These are phyloP conservation scores for Neoboletus magnificus DNA, from an alignment of 768 basidiomycete genomes.

Conservation along the genomic window DNA sequence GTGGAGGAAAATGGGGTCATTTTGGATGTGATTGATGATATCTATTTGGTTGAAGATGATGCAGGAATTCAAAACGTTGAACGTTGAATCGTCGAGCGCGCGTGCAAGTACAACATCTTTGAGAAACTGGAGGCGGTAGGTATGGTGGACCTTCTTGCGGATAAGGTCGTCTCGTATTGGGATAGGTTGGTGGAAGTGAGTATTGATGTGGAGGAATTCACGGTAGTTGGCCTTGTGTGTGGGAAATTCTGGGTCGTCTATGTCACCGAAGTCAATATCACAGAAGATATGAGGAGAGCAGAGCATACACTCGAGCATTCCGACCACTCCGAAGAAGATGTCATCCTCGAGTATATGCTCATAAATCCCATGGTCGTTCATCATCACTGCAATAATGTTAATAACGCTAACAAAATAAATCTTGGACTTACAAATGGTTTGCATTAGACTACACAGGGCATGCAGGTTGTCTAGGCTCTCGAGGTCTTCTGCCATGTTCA, in stretches of 20 bases:
- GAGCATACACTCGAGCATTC: conserved; percentile 94
- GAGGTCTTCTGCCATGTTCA: conserved; percentile 88
- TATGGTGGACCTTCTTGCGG: conserved; percentile 91
- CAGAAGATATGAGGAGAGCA: conserved; percentile 1
- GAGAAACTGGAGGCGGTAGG: conserved; percentile 94
- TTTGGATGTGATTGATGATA: conserved; percentile 87
- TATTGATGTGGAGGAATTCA: conserved; percentile 78
- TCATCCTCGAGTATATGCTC: conserved; percentile 95
- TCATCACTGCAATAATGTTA: conserved; percentile 58
- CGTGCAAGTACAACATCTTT: conserved; percentile 98
- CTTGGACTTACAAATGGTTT: conserved; percentile 76
- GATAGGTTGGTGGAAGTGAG: conserved; percentile 89
- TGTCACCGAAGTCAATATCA: conserved; percentile 15
- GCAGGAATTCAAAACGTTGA: conserved; percentile 94
- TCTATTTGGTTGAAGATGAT: conserved; percentile 99
- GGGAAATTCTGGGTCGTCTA: conserved; percentile 97
- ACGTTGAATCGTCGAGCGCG: conserved; percentile 91
- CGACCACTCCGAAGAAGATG: conserved; percentile 87
- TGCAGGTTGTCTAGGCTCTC: conserved; percentile 90
- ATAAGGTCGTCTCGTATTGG: conserved; percentile 71
- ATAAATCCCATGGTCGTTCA: conserved; percentile 93
- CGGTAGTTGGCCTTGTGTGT: conserved; percentile 96
- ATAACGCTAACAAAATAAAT: not conserved
- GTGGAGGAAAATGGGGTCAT: conserved; percentile 68
- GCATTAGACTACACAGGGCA: conserved; percentile 87